Evolutionary conservation across 305 asterid genomes (phyloP), one percentile per base, ranked within the genome.

Genomic region (Withania somnifera): DNA sequence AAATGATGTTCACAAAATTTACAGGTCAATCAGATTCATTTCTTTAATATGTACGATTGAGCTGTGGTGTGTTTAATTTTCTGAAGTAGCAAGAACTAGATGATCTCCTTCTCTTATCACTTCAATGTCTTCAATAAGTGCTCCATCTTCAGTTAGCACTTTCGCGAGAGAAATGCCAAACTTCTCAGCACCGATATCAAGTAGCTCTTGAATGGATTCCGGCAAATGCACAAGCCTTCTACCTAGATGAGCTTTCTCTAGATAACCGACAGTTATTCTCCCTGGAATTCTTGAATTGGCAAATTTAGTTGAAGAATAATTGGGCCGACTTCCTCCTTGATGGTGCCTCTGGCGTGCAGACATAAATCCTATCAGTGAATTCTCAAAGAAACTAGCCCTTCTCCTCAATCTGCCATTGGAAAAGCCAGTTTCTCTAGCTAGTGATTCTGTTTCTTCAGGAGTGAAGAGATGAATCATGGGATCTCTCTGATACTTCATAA

Each of bases 61-160:
- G 1, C 17, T 47, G 7, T 50, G 1, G 11, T 47, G 7, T 50
- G 11, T 28, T 75, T 75, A 50, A 28, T 75, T 26, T 50, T 75
- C 80, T 28, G 45, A 17, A 75, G 61, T 17, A 75, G 89, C 88
- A 82, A 94, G 87, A 79, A 91, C 60, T 20, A 94, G 90, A 84
- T 89, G 92, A 89, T 95, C 98, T 2, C 93, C 94, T 45, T 95
- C 99, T 87, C 99, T 90, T 45, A 94, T 82, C 4, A 90, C 89
- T 38, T 15, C 87, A 54, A 89, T 80, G 19, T 93, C 98, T 78
- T 94, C 97, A 28, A 94, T 78, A 77, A 84, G 68, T 63, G 91
- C 93, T 71, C 99, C 97, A n/a, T 89, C 93, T 83, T 83, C 86
- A 0, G 90, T 89, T 26, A 86, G 79, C 75, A 94, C 88, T 82